These are phyloP conservation scores for Hypoxylon subgilvum DNA, from an alignment of 495 filamentous ascomycete species.

Conservation along the genomic window DNA sequence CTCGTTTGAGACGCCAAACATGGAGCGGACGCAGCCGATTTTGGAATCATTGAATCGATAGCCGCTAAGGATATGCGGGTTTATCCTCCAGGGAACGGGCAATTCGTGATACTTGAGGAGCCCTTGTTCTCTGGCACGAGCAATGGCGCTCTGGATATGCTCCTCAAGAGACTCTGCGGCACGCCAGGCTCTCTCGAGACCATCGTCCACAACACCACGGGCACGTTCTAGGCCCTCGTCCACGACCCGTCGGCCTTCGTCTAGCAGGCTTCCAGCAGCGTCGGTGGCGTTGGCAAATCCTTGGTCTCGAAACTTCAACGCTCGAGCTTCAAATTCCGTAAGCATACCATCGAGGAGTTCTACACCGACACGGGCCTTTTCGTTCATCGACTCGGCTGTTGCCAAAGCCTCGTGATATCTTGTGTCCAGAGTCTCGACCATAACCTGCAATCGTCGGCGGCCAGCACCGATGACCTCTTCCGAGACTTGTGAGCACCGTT, in stretches of 20 bases:
- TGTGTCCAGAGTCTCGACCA: conserved; percentile 92
- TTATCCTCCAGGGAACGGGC: conserved; percentile 90
- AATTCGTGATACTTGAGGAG: conserved; percentile 88
- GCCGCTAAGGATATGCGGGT: conserved; percentile 87
- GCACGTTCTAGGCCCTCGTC: conserved; percentile 77
- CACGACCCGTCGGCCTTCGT: conserved; percentile 72
- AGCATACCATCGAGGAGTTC: conserved; percentile 83
- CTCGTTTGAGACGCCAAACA: conserved; percentile 87
- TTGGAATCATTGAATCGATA: conserved; percentile 94
- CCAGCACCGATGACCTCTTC: conserved; percentile 89
- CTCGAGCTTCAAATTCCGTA: conserved; percentile 79
- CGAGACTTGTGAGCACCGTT: conserved; percentile 87
- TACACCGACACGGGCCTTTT: conserved; percentile 87
- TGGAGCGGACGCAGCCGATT: conserved; percentile 80
- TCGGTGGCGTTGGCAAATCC: conserved; percentile 68
- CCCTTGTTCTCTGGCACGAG: conserved; percentile 77
- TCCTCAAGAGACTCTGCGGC: conserved; percentile 79
- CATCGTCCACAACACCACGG: conserved; percentile 81
- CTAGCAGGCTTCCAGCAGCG: conserved; percentile 64
- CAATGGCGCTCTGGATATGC: conserved; percentile 78
- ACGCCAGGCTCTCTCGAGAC: conserved; percentile 76
- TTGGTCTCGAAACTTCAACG: conserved; percentile 65
- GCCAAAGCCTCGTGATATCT: conserved; percentile 87
- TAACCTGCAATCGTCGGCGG: conserved; percentile 77
- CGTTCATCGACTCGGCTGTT: conserved; percentile 83